Conservation (phyloP, 208 protist genomes). For the Trypanosoma theileri region DNA sequence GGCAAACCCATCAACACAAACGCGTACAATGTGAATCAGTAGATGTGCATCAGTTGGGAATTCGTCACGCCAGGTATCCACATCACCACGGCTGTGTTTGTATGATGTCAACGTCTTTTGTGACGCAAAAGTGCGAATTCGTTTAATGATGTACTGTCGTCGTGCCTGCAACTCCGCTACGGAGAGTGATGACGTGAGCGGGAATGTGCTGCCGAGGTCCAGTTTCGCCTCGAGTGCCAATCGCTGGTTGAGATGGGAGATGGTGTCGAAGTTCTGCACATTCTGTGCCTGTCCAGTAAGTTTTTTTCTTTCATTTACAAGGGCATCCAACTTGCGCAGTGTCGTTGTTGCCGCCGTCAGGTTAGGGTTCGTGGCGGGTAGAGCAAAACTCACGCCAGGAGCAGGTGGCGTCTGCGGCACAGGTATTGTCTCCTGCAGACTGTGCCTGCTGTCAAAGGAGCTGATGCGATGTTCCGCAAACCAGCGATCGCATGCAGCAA, state of each 20-base stretch:
- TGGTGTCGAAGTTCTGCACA: constrained; percentile 47
- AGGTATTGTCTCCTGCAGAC: constrained; percentile 51
- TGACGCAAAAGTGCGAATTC: constrained; percentile 53
- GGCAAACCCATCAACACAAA: constrained; percentile 53
- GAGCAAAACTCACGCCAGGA: constrained; percentile 5
- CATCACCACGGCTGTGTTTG: constrained; percentile 46
- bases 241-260: constrained; percentile 58
- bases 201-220: constrained; percentile 54
- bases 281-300: constrained; percentile 34
- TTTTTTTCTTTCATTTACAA: constrained; percentile 41
- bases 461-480: constrained; percentile 47
- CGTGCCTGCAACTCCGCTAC: constrained; percentile 41
- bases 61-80: constrained; percentile 45
- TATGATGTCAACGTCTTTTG: constrained; percentile 52
- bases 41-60: constrained; percentile 76
- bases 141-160: constrained; percentile 57
- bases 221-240: constrained; percentile 65
- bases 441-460: constrained; percentile 63
- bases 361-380: background rate
- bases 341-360: background rate
- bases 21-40: constrained; percentile 74
- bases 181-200: constrained; percentile 14
- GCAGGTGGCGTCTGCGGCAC: constrained; percentile 6
- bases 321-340: constrained; percentile 36
- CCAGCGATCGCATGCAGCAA: constrained; percentile 66